Percentiles rank a stretch among this genome's conserved stretches.
phyloP scores from a whole-genome alignment of 2,329 filamentous ascomycete species.

The Didymella lethalis region DNA sequence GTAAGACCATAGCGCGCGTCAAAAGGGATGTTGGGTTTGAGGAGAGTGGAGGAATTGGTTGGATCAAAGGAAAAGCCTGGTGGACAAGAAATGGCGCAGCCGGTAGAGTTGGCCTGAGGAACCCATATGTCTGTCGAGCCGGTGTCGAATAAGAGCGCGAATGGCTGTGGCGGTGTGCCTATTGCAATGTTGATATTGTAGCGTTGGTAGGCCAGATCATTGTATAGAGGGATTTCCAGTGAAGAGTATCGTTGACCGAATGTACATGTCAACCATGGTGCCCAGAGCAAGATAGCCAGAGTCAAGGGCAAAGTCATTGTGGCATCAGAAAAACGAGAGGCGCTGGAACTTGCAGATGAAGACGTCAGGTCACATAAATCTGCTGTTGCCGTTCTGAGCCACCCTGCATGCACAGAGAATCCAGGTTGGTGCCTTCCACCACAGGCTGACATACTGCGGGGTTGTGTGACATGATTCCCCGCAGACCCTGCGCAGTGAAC shows the following conservation, averaged over 20 bases:
- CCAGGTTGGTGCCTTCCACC: background rate
- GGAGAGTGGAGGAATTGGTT: background rate
- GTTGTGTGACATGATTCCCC: background rate
- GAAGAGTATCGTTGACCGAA: background rate
- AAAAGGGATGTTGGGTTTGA: slow-evolving; percentile 8
- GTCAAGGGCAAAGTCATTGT: background rate
- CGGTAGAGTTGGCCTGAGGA: slow-evolving; percentile 20
- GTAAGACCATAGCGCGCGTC: slow-evolving; percentile 26
- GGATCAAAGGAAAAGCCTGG: slow-evolving; percentile 10
- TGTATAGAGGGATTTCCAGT: slow-evolving; percentile 4
- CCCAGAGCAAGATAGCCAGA: background rate
- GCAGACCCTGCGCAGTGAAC: background rate
- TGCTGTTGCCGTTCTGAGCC: background rate
- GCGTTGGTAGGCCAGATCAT: slow-evolving; percentile 21
- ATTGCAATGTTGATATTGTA: slow-evolving; percentile 21
- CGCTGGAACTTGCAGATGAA: background rate
- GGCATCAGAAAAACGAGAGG: background rate
- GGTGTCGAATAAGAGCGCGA: slow-evolving; percentile 23
- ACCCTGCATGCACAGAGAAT: background rate
- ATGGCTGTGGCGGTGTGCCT: slow-evolving; percentile 23
- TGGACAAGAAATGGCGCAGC: slow-evolving; percentile 22
- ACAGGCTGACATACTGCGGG: background rate
- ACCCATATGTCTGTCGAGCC: slow-evolving; percentile 24
- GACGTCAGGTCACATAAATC: background rate
- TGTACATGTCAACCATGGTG: background rate